These are phyloP conservation scores for Neurospora terricola DNA, from an alignment of 495 filamentous ascomycete species.

Conservation along the genomic window DNA sequence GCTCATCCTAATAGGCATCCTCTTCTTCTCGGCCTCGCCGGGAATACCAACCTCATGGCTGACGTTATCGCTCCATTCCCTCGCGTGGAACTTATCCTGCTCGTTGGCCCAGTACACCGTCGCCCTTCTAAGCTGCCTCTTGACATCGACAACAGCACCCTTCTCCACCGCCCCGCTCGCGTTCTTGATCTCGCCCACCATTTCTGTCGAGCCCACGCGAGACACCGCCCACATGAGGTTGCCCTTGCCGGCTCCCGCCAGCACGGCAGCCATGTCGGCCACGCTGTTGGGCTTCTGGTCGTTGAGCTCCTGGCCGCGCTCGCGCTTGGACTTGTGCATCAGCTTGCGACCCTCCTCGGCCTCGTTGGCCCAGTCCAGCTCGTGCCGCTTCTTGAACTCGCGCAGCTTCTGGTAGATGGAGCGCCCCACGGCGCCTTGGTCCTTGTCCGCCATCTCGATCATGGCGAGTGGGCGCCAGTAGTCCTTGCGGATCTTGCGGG, in stretches of 20 bases:
- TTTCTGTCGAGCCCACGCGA: slow-evolving; percentile 18
- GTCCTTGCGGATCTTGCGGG: slow-evolving; percentile 72
- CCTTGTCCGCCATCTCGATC: slow-evolving; percentile 53
- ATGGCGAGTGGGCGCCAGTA: slow-evolving; percentile 78
- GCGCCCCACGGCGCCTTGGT: slow-evolving; percentile 49
- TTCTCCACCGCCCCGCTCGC: slow-evolving; percentile 16
- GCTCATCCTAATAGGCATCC: not conserved
- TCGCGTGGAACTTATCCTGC: slow-evolving; percentile 54
- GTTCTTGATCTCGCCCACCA: slow-evolving; percentile 17
- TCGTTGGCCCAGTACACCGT: slow-evolving; percentile 61
- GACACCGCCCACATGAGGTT: slow-evolving; percentile 35
- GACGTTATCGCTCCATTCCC: slow-evolving; percentile 59
- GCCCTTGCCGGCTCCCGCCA: slow-evolving; percentile 41
- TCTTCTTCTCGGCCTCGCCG: slow-evolving; percentile 24
- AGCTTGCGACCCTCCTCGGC: slow-evolving; percentile 31
- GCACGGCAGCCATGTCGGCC: slow-evolving; percentile 76
- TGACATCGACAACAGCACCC: slow-evolving; percentile 2
- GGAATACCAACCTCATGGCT: slow-evolving; percentile 37
- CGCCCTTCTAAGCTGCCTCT: slow-evolving; percentile 26
- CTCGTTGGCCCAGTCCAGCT: slow-evolving; percentile 46
- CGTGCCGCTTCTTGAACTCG: slow-evolving; percentile 67
- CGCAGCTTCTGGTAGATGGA: slow-evolving; percentile 69
- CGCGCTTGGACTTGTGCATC: slow-evolving; percentile 34
- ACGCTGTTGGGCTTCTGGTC: slow-evolving; percentile 82
- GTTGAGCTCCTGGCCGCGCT: slow-evolving; percentile 58